Evolutionary conservation across 257 asterid genomes (phyloP), one percentile per base, ranked within the genome.

Genomic region (Capsicum pubescens): DNA sequence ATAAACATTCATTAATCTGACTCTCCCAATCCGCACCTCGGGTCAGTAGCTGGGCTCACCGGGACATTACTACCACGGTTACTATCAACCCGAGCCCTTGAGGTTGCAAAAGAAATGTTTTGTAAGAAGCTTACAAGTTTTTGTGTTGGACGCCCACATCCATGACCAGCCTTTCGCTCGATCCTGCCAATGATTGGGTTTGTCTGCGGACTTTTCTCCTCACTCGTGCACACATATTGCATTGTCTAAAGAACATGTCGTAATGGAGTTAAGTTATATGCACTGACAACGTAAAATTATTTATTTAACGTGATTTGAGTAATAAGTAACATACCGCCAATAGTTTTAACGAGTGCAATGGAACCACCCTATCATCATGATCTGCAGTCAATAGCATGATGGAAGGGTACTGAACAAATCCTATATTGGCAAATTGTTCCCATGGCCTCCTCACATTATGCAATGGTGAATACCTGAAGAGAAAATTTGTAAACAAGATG

Each of bases 321-420:
- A n/a, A 6, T 52, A 42, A 67, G 55, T 64, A 17, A 91, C 93
- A 9, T 80, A 97, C 99, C 60, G 99, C 99, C 84, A 97, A 88
- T 32, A 95, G 87, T 88, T 97, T 95, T 83, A 97, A 88, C 0
- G 99, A 93, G 93, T 97, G 99, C 67, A 93, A 90, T 36, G 99
- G 99, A 85, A 97, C 99, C 8, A 97, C 99, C 2, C 99, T 93
- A 87, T 97, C 99, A 84, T 97, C 99, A 56, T 97, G 99, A 88
- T 97, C 99, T 12, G 99, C 99, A 8, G 99, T 97, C 86, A 97
- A 86, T 83, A 97, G 76, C 99, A 97, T 97, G 79, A 95, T 93
- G 66, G 98, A 87, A 69, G 98, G 99, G 82, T 95, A 97, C 86
- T 93, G 99, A 79, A 69, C 15, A 69, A 81, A 83, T 52, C 19